Conservation (phyloP, 148 eudicot genomes). For the Rhododendron molle region DNA sequence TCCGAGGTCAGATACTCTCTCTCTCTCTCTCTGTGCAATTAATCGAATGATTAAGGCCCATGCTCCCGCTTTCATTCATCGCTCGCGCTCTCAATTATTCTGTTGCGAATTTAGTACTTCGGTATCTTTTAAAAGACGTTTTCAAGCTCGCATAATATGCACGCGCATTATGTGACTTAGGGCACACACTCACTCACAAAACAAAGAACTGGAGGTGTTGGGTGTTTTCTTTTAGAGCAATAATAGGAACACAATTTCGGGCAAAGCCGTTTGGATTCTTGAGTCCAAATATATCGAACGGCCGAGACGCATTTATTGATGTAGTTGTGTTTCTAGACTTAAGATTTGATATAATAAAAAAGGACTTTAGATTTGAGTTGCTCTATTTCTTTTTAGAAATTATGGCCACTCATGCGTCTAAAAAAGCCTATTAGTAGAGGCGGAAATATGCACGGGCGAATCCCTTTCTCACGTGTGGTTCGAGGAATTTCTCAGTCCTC, state of each 20-base stretch:
- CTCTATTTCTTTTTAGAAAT: not conserved
- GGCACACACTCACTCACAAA: not conserved
- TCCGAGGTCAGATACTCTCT: conserved; percentile 50
- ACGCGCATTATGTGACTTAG: not conserved
- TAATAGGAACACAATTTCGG: not conserved
- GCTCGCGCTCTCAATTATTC: not conserved
- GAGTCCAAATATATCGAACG: not conserved
- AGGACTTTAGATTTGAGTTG: not conserved
- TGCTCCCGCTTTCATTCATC: not conserved
- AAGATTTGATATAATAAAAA: too few species aligned
- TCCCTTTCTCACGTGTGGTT: not conserved
- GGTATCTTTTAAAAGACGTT: not conserved
- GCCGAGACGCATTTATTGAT: not conserved
- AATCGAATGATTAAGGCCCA: not conserved
- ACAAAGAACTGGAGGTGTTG: not conserved
- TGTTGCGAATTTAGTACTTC: not conserved
- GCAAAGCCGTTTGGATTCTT: not conserved
- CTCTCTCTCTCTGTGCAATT: not conserved
- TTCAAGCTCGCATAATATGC: not conserved
- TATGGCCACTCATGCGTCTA: not conserved
- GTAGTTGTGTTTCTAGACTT: not conserved
- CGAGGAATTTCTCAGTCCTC: not conserved
- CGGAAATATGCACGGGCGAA: not conserved
- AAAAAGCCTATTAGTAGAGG: not conserved
- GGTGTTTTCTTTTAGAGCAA: not conserved